Conservation (phyloP, 257 asterid species). For the Forsythia suspensa region DNA sequence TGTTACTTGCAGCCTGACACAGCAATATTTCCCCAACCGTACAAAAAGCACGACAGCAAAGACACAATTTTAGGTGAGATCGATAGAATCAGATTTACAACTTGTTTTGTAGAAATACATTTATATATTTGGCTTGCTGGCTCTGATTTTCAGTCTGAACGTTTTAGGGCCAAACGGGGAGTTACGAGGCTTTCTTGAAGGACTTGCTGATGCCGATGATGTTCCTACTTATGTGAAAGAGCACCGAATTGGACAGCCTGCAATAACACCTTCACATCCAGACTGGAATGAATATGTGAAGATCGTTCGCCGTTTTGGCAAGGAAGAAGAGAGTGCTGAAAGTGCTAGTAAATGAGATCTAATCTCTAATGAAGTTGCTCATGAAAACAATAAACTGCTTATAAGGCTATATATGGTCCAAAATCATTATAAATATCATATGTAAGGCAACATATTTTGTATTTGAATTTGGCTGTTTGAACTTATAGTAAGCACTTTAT, state of each 20-base stretch:
- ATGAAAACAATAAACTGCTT: no score
- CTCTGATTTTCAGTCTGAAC: no score
- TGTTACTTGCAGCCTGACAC: conserved; percentile 44
- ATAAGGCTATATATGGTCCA: no score
- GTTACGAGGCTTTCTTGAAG: conserved; percentile 39
- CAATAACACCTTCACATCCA: conserved; percentile 36
- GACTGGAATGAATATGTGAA: conserved; percentile 46
- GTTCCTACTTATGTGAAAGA: conserved; percentile 54
- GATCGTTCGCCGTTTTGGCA: conserved; percentile 19
- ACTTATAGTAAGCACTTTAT: no score
- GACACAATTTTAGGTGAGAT: conserved; percentile 34
- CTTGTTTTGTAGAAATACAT: not conserved
- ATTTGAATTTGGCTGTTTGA: no score
- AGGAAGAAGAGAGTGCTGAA: not conserved
- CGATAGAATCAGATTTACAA: not conserved
- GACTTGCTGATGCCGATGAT: conserved; percentile 37
- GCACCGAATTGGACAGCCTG: conserved; percentile 48
- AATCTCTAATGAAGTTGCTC: no score
- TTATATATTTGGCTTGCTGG: no score
- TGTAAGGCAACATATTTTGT: no score
- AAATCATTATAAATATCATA: no score
- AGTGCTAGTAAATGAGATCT: not conserved
- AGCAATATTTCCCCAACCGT: conserved; percentile 39
- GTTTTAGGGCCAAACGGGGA: conserved; percentile 37
- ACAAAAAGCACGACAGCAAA: conserved; percentile 27